Conservation (phyloP, 129 eudicot species). For the Tanacetum coccineum region DNA sequence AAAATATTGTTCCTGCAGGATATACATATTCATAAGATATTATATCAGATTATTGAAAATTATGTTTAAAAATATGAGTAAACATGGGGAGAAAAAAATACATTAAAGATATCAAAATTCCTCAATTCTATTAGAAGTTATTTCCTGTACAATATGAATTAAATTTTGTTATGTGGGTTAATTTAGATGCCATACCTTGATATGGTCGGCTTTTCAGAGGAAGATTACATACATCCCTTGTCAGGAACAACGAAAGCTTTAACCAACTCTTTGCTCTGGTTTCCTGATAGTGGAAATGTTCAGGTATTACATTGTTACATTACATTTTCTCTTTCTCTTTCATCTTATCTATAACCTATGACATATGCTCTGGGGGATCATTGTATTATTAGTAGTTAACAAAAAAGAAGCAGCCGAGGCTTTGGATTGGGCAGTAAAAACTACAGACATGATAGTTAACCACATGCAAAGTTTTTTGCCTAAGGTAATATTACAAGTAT, state of each 20-base stretch:
- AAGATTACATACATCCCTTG: conserved; percentile 56
- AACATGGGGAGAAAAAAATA: too few species aligned
- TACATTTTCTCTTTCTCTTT: conserved; percentile 2
- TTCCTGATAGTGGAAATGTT: conserved; percentile 63
- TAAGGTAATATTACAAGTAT: conserved; percentile 34
- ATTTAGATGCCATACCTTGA: conserved; percentile 69
- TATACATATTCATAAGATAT: too few species aligned
- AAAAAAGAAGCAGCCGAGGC: conserved; percentile 55
- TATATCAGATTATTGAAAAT: too few species aligned
- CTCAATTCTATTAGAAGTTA: neutral
- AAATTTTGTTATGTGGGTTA: neutral
- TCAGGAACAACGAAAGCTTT: conserved; percentile 49
- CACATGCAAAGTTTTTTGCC: conserved; percentile 50
- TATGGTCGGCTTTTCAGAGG: conserved; percentile 70
- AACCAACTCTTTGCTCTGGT: conserved; percentile 51
- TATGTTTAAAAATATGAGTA: too few species aligned
- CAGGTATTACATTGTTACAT: conserved; percentile 39
- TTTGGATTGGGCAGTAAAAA: conserved; percentile 49
- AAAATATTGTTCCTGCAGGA: too few species aligned
- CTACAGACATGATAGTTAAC: conserved; percentile 44
- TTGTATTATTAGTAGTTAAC: conserved; percentile 50
- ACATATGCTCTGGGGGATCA: conserved; percentile 5
- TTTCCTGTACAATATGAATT: neutral
- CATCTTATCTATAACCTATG: neutral
- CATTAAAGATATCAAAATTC: too few species aligned